phyloP scores from a whole-genome alignment of 176 grass and related monocot genomes.

The Musa beccarii region DNA sequence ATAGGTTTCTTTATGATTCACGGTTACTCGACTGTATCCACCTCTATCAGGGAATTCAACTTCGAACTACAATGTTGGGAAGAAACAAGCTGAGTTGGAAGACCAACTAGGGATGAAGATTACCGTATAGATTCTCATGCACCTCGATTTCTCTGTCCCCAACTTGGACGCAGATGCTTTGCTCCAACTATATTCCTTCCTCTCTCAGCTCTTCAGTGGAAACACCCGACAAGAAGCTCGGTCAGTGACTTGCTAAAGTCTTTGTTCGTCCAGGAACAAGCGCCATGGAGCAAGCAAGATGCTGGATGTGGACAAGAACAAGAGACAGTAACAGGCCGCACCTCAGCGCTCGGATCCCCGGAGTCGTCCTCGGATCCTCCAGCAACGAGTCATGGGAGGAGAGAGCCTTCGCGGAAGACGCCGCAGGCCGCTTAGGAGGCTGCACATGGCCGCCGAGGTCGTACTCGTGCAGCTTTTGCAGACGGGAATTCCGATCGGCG shows the following conservation, averaged over 20 bases:
- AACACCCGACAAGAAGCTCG: not conserved
- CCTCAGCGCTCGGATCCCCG: not conserved
- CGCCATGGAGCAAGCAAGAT: conserved; percentile 41
- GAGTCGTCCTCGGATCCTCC: not conserved
- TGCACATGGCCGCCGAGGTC: conserved; percentile 83
- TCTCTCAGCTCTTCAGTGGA: not conserved
- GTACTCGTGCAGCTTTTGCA: conserved; percentile 81
- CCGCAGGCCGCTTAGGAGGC: conserved; percentile 30
- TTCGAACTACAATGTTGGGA: no score
- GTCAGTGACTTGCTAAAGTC: not conserved
- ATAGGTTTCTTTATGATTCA: no score
- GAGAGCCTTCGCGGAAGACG: conserved; percentile 65
- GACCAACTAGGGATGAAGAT: no score
- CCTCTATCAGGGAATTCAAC: no score
- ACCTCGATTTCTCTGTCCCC: not conserved
- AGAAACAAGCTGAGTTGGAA: not conserved
- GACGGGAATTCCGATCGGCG: conserved; percentile 74
- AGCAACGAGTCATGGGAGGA: conserved; percentile 60
- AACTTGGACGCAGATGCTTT: not conserved
- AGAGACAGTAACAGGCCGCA: conserved; percentile 1
- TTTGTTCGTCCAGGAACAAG: not conserved
- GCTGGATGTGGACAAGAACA: conserved; percentile 40
- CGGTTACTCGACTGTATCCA: no score
- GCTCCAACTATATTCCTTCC: not conserved
- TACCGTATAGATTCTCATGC: not conserved